Evolutionary conservation across 2,329 filamentous ascomycete species (phyloP), one percentile per base, ranked within the genome.

Genomic region (Dothideomycetes sp.): DNA sequence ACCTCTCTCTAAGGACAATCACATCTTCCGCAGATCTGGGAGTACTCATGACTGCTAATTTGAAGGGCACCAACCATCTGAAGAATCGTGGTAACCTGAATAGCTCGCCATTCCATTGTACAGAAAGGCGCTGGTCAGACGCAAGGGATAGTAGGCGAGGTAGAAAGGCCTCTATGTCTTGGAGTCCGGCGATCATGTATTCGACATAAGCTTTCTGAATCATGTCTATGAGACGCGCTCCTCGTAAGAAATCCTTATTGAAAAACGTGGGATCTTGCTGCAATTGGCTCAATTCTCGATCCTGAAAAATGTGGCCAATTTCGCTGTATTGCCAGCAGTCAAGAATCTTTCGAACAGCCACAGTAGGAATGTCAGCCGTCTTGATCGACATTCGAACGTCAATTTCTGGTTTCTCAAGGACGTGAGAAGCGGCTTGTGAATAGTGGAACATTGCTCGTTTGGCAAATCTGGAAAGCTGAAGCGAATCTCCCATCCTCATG

Each of bases 71-170:
- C 10, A 43, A 4, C 43, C 43, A 45, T 14, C 40, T 34, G 24
- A 45, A 45, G 29, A 45, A 45, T 11, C 43, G 38, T 16, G 43
- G 43, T 14, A 45, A 4, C 17, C 36, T 40, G 18, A 31, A 36
- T 10, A 41, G 29, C 4, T 37, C 27, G 12, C 19, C 22, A 10
- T 8, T 18, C 22, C 22, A 27, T 27, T 7, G 22, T 7, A 27
- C 22, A 12, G 12, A 27, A 7, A 27, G 12, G 12, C 22, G 22
- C 12, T 27, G 7, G 19, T 41, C 34, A 7, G 39, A 41, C 5
- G 18, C 18, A 4, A 41, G 4, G 5, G 34, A 36, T 10, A 19
- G 30, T 1, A 24, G 18, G 3, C 2, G 16, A 8, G 30, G n/a
- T 3, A 24, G n/a, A n/a, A 29, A 12, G 3, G 16, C 4, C 4